Conservation (phyloP, 352 stramenopile genomes). For the Thraustochytrium striatum region DNA sequence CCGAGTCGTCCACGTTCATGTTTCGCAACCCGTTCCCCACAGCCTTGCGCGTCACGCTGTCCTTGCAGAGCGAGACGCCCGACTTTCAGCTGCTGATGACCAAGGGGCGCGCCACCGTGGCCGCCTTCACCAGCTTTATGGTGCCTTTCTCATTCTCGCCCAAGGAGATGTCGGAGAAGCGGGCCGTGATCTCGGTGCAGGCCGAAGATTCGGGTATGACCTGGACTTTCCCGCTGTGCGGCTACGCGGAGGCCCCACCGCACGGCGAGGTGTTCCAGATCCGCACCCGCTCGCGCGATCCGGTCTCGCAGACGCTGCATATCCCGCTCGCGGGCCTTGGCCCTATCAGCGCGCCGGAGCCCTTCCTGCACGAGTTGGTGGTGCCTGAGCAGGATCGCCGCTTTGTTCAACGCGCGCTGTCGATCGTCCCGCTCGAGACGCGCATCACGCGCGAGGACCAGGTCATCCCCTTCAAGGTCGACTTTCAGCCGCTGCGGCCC, state of each 20-base stretch:
- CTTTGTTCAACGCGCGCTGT: constrained; percentile 47
- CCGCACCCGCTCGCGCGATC: constrained; percentile 43
- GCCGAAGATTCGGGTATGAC: constrained; percentile 51
- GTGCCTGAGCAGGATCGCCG: constrained; percentile 19
- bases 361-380: constrained; percentile 53
- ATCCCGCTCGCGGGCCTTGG: constrained; percentile 51
- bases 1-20: constrained; percentile 72
- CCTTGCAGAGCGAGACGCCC: constrained; percentile 41
- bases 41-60: constrained; percentile 70
- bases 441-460: constrained; percentile 14
- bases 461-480: constrained; percentile 61
- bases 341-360: constrained; percentile 40
- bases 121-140: constrained; percentile 73
- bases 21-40: constrained; percentile 87
- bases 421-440: constrained; percentile 50
- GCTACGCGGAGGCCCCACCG: constrained; percentile 57
- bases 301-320: constrained; percentile 8
- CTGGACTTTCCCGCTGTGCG: constrained; percentile 61
- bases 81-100: constrained; percentile 57
- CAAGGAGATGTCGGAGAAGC: constrained; percentile 56
- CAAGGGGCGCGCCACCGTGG: constrained; percentile 64
- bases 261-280: constrained; percentile 47
- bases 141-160: constrained; percentile 83
- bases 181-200: constrained; percentile 53
- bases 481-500: constrained; percentile 76